Conservation (phyloP, 805 yeast genomes). For the Yarrowia porcina region DNA sequence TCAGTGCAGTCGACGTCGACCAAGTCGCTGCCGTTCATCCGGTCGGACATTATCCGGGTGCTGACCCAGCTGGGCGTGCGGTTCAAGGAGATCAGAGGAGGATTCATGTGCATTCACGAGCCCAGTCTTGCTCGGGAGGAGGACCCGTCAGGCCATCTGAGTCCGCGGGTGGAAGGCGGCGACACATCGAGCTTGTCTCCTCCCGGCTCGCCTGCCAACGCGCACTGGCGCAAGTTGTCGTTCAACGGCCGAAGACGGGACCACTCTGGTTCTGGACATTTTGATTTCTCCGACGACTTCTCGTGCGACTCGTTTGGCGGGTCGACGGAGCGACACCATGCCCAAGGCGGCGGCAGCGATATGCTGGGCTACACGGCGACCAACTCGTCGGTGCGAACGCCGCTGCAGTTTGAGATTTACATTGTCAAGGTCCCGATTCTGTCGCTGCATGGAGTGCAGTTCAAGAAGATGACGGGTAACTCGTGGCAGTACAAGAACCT, state of each 20-base stretch:
- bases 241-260: conserved; percentile 33
- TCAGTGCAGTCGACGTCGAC: conserved; percentile 94
- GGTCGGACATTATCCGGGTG: conserved; percentile 77
- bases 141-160: background rate
- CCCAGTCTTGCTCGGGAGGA: conserved; percentile 40
- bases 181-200: conserved; percentile 35
- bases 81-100: conserved; percentile 88
- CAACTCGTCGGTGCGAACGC: conserved; percentile 43
- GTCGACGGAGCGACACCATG: conserved; percentile 27
- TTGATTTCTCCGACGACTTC: conserved; percentile 24
- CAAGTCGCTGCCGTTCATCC: conserved; percentile 81
- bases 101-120: conserved; percentile 74
- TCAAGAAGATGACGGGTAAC: conserved; percentile 88
- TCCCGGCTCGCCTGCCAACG: conserved; percentile 33
- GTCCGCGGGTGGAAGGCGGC: background rate
- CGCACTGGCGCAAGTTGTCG: conserved; percentile 35
- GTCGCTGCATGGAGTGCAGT: conserved; percentile 89
- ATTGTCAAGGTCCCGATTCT: conserved; percentile 89
- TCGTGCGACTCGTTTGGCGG: conserved; percentile 23
- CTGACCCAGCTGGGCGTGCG: conserved; percentile 73
- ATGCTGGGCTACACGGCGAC: conserved; percentile 38
- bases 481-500: conserved; percentile 92
- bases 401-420: conserved; percentile 84
- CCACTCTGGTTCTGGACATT: conserved; percentile 9
- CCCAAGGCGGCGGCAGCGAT: conserved; percentile 38